Conservation (phyloP, 805 yeast species). For the Metschnikowia hibisci region DNA sequence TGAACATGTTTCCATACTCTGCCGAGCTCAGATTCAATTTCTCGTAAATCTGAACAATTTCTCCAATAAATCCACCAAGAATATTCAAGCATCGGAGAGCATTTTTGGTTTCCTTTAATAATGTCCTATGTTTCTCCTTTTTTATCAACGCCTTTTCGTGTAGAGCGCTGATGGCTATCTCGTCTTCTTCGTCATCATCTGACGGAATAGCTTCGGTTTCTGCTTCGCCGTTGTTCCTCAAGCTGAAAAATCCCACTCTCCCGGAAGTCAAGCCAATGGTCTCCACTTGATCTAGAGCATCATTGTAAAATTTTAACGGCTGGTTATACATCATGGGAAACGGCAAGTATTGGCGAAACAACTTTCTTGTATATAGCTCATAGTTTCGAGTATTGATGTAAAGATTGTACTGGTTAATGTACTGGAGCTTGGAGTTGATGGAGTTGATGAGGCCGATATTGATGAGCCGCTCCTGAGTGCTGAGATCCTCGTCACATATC, state of each 20-base stretch:
- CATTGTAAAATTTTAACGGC: slow-evolving; percentile 45
- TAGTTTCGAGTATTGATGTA: slow-evolving; percentile 57
- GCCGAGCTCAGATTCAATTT: slow-evolving; percentile 15
- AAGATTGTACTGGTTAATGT: slow-evolving; percentile 54
- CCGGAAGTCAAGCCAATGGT: slow-evolving; percentile 28
- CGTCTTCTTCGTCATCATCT: slow-evolving; percentile 18
- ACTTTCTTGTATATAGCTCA: slow-evolving; percentile 53
- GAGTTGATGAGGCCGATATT: slow-evolving; percentile 44
- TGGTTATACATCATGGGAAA: slow-evolving; percentile 75
- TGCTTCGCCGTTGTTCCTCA: slow-evolving; percentile 19
- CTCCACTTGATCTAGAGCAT: slow-evolving; percentile 33
- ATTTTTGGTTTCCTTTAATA: slow-evolving; percentile 31
- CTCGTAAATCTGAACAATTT: slow-evolving; percentile 15
- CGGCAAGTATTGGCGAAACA: slow-evolving; percentile 51
- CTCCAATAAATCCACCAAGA: slow-evolving; percentile 20
- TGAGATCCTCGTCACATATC: slow-evolving; percentile 13
- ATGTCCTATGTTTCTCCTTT: slow-evolving; percentile 30
- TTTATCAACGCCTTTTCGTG: slow-evolving; percentile 36
- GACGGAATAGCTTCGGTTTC: slow-evolving; percentile 29
- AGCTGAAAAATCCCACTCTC: slow-evolving; percentile 28
- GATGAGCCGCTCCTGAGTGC: slow-evolving; percentile 28
- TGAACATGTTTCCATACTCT: slow-evolving; percentile 17
- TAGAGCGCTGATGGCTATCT: slow-evolving; percentile 32
- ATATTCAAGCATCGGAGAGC: slow-evolving; percentile 30
- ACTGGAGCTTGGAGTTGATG: slow-evolving; percentile 38